These are phyloP conservation scores for Leccinum cinnamomeum DNA, from an alignment of 1,284 basidiomycete species.

Conservation along the genomic window DNA sequence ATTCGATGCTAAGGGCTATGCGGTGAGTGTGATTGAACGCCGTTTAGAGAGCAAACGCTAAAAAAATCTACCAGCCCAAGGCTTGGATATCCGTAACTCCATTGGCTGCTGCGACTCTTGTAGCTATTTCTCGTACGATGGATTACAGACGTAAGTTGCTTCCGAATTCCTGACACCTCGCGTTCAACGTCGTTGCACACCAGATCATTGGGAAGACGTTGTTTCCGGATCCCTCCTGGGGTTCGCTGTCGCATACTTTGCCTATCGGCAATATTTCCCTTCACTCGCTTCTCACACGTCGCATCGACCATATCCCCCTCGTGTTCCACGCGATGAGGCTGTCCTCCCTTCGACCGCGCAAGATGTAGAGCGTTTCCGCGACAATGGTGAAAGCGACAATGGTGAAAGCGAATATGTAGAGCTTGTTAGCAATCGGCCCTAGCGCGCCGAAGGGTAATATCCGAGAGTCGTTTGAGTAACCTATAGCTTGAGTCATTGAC, in stretches of 20 bases:
- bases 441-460: conserved; percentile 35
- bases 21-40: conserved; percentile 46
- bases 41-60: conserved; percentile 1
- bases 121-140: conserved; percentile 91
- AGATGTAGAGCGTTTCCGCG: conserved; percentile 13
- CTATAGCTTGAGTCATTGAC: conserved; percentile 12
- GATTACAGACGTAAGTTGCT: conserved; percentile 74
- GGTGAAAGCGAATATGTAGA: conserved; percentile 25
- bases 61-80: conserved; percentile 49
- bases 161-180: not conserved
- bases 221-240: conserved; percentile 80
- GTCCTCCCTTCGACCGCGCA: conserved; percentile 39
- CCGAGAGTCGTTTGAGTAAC: conserved; percentile 22
- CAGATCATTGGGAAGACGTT: conserved; percentile 90
- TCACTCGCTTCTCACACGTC: conserved; percentile 56
- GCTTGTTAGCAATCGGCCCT: conserved; percentile 31
- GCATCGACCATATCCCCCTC: conserved; percentile 78
- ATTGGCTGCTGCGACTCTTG: conserved; percentile 76
- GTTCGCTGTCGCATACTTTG: conserved; percentile 69
- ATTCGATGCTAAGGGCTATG: conserved; percentile 80
- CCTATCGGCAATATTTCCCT: conserved; percentile 83
- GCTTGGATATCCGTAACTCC: conserved; percentile 84
- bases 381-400: conserved; percentile 11
- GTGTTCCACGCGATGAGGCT: conserved; percentile 47
- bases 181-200: conserved; percentile 5